These are phyloP conservation scores for Andrographis paniculata DNA, from an alignment of 305 asterid genomes.

Conservation along the genomic window DNA sequence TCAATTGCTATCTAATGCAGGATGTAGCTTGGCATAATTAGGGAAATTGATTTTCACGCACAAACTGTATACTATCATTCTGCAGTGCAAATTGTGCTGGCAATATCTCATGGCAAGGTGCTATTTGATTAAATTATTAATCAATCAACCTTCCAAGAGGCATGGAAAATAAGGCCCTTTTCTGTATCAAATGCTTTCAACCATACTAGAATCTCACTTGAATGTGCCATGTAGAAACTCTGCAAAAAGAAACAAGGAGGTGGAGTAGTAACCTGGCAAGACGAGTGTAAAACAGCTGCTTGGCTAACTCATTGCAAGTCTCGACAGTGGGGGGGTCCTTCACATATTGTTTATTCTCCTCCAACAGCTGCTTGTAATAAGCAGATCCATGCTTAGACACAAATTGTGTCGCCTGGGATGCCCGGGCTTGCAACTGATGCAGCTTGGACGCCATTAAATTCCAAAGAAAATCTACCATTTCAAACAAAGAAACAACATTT, in stretches of 20 bases:
- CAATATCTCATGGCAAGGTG: no score
- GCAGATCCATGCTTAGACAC: conserved; percentile 47
- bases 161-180: no score
- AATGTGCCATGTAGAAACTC: background rate
- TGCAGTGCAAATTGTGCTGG: conserved; percentile 15
- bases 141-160: no score
- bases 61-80: no score
- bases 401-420: conserved; percentile 54
- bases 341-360: conserved; percentile 68
- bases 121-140: no score
- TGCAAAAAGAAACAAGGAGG: background rate
- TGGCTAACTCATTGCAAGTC: conserved; percentile 63
- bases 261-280: conserved; percentile 68
- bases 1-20: no score
- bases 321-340: conserved; percentile 80
- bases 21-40: no score
- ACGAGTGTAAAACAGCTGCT: conserved; percentile 77
- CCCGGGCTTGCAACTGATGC: conserved; percentile 69
- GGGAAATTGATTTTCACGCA: no score
- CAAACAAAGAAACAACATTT: no score
- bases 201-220: no score
- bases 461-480: conserved; percentile 19
- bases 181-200: background rate
- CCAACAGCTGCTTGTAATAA: conserved; percentile 71
- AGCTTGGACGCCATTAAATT: conserved; percentile 66